These are phyloP conservation scores for Pyrenophora teres DNA, from an alignment of 2,329 filamentous ascomycete genomes.

Conservation along the genomic window DNA sequence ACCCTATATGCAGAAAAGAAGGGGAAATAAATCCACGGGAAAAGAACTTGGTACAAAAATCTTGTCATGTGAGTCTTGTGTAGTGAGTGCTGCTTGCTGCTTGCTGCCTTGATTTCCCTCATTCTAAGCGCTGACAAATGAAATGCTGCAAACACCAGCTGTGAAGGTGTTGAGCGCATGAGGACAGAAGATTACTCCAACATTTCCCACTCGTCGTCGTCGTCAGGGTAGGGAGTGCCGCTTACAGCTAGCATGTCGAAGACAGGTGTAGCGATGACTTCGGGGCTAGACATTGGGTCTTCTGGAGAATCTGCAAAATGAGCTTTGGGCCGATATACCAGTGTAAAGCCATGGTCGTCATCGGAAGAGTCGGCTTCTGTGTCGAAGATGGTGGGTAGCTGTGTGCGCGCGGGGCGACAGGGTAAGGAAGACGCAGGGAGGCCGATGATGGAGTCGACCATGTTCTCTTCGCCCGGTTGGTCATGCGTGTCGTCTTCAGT, in stretches of 20 bases:
- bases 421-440: too few species aligned
- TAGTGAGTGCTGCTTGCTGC: too few species aligned
- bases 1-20: too few species aligned
- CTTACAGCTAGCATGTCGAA: conserved; percentile 12
- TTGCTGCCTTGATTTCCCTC: too few species aligned
- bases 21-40: too few species aligned
- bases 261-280: conserved; percentile 2
- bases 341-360: conserved; percentile 31
- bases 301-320: not conserved
- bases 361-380: conserved; percentile 15
- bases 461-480: not conserved
- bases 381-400: not conserved
- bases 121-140: too few species aligned
- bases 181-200: not conserved
- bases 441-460: not conserved
- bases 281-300: conserved; percentile 17
- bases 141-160: too few species aligned
- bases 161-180: not conserved
- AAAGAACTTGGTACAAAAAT: too few species aligned
- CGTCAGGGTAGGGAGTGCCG: conserved; percentile 15
- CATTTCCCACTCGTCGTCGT: conserved; percentile 17
- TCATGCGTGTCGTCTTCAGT: too few species aligned
- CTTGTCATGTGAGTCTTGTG: too few species aligned
- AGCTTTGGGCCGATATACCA: conserved; percentile 26
- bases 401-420: not conserved